Percentiles rank a stretch among this genome's conserved stretches.
Conservation (phyloP, 2,329 filamentous ascomycete species). For the Dactylonectria macrodidyma region DNA sequence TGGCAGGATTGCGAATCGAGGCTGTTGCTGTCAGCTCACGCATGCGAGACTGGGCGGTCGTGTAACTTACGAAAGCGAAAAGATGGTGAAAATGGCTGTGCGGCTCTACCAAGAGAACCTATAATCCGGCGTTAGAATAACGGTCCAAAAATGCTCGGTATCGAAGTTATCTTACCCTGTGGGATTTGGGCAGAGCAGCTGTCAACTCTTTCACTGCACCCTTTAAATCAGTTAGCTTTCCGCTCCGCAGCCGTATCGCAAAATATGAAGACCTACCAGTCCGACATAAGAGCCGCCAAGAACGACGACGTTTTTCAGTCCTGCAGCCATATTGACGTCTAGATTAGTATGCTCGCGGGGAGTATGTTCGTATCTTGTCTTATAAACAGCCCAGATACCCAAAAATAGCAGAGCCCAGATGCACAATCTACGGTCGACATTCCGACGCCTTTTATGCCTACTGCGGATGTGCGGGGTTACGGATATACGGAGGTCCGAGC, state of each 20-base stretch:
- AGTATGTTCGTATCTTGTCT: neutral
- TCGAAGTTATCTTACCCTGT: constrained; percentile 31
- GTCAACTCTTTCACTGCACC: constrained; percentile 44
- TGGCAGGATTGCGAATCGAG: constrained; percentile 60
- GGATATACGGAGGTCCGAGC: constrained; percentile 31
- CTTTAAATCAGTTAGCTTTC: constrained; percentile 23
- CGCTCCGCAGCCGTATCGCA: neutral
- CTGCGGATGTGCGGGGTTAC: constrained; percentile 21
- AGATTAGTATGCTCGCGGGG: constrained; percentile 5
- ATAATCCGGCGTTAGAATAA: neutral
- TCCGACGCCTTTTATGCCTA: constrained; percentile 21
- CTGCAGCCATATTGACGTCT: constrained; percentile 33
- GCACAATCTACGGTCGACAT: neutral
- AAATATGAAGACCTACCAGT: constrained; percentile 32
- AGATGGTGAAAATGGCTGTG: constrained; percentile 67
- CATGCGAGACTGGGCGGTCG: neutral
- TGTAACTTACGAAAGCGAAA: constrained; percentile 57
- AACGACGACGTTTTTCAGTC: constrained; percentile 45
- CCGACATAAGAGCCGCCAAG: constrained; percentile 48
- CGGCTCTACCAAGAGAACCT: constrained; percentile 64
- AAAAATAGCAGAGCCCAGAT: constrained; percentile 22
- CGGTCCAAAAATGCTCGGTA: neutral
- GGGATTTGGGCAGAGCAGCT: constrained; percentile 39
- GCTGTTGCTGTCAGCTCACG: constrained; percentile 39
- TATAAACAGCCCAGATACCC: constrained; percentile 14